phyloP scores from a whole-genome alignment of 2,329 filamentous ascomycete species.

The Apiospora kogelbergensis region DNA sequence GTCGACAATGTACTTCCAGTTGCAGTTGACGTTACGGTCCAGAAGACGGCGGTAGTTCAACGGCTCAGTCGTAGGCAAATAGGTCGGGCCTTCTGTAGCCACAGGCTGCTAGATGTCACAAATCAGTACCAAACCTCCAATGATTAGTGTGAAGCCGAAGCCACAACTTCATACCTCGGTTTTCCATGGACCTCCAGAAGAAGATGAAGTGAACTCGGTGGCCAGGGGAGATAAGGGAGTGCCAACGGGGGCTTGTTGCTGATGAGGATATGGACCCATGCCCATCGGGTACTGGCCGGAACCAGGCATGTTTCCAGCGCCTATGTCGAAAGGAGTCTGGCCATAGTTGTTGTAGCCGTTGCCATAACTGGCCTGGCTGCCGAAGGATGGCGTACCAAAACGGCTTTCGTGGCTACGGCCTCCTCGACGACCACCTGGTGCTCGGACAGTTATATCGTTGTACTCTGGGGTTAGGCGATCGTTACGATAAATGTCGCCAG shows the following conservation, averaged over 20 bases:
- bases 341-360: slow-evolving; percentile 34
- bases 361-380: slow-evolving; percentile 32
- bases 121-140: slow-evolving; percentile 21
- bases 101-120: slow-evolving; percentile 37
- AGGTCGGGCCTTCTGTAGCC: slow-evolving; percentile 66
- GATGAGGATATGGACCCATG: slow-evolving; percentile 25
- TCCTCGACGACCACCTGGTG: slow-evolving; percentile 42
- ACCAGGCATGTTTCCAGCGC: slow-evolving; percentile 24
- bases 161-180: slow-evolving; percentile 45
- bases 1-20: slow-evolving; percentile 99
- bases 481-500: slow-evolving; percentile 40
- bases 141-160: slow-evolving; percentile 17
- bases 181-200: slow-evolving; percentile 50
- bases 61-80: slow-evolving; percentile 83
- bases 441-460: slow-evolving; percentile 44
- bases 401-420: slow-evolving; percentile 45
- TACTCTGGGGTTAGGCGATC: slow-evolving; percentile 50
- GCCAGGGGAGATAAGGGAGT: slow-evolving; percentile 72
- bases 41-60: slow-evolving; percentile 94
- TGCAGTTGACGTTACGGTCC: slow-evolving; percentile 93
- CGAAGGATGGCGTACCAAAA: slow-evolving; percentile 30
- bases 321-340: slow-evolving; percentile 35
- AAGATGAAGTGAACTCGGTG: slow-evolving; percentile 68
- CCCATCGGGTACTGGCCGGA: slow-evolving; percentile 37
- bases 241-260: slow-evolving; percentile 34